Evolutionary conservation across 495 filamentous ascomycete genomes (phyloP), one percentile per base, ranked within the genome.

Genomic region (Delitschia confertaspora): DNA sequence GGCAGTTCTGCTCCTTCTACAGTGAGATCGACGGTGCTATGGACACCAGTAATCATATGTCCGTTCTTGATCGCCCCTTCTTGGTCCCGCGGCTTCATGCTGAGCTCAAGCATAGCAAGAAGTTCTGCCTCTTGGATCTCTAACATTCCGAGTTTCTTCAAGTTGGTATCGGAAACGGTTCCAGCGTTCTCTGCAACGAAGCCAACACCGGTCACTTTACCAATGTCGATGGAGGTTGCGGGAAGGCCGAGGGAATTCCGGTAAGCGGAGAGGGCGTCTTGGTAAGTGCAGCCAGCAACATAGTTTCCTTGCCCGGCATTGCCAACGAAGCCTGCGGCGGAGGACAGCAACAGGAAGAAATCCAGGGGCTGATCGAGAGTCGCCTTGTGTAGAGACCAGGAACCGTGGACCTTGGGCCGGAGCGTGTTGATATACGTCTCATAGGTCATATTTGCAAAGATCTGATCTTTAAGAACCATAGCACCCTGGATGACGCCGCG

Each of bases 241-340:
- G 39, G 9, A 6, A 37, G 30, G 5, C 25, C 17, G 4, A 13
- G 17, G 19, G 5, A 4, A 2, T n/a, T 3, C 8, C 53, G 48
- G 32, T 27, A 47, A 16, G 40, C 18, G 1, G 16, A 23, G 24
- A 58, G 32, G 3, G 33, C 32, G 23, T 59, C 55, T 1, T 39
- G 45, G 38, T 35, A 58, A 8, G 45, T 31, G 40, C 55, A 55
- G 1, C 30, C 55, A 6, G 38, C 31, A 2, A 35, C 40, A 32
- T 58, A 58, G 39, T 55, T 55, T 3, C 33, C 45, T 22, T 58
- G 55, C 3, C 45, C 50, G 1, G 19, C 17, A 3, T 49, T 29
- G 5, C 51, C 51, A 14, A 58, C 18, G 10, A 55, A 17, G 14
- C 41, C 46, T 3, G 38, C 34, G 1, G 55, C 1, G n/a, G 44